Conservation (phyloP, 129 eudicot genomes). For the Tagetes patula region DNA sequence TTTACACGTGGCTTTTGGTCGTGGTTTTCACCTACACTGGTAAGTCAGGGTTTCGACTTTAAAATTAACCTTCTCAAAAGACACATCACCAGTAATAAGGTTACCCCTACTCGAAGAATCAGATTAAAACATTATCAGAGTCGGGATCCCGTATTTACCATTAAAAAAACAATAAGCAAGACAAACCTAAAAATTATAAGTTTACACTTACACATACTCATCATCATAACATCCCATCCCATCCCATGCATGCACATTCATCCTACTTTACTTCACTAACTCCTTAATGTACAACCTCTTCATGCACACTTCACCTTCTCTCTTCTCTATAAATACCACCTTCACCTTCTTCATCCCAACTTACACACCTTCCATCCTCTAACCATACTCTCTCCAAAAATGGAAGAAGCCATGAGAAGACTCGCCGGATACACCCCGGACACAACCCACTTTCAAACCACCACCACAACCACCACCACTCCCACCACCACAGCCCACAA, state of each 20-base stretch:
- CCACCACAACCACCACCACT: not conserved
- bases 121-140: too few relatives aligned
- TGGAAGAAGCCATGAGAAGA: constrained; percentile 71
- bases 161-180: not conserved
- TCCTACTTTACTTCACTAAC: not conserved
- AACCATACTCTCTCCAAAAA: not conserved
- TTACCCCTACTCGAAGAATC: too few relatives aligned
- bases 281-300: constrained; percentile 26
- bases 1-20: too few relatives aligned
- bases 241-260: constrained; percentile 35
- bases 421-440: constrained; percentile 48
- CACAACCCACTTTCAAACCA: constrained; percentile 20
- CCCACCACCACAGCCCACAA: constrained; percentile 20
- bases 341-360: not conserved
- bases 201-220: not conserved
- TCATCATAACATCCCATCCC: not conserved
- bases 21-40: too few relatives aligned
- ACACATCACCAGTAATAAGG: too few relatives aligned
- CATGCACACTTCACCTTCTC: constrained; percentile 1
- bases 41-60: too few relatives aligned
- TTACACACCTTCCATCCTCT: not conserved
- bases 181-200: not conserved
- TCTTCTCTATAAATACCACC: constrained; percentile 27
- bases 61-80: too few relatives aligned
- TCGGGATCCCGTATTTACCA: too few relatives aligned